Evolutionary conservation across 192 early-diverging fungal genomes (phyloP), one percentile per base, ranked within the genome.

Genomic region (Martensiomyces pterosporus): DNA sequence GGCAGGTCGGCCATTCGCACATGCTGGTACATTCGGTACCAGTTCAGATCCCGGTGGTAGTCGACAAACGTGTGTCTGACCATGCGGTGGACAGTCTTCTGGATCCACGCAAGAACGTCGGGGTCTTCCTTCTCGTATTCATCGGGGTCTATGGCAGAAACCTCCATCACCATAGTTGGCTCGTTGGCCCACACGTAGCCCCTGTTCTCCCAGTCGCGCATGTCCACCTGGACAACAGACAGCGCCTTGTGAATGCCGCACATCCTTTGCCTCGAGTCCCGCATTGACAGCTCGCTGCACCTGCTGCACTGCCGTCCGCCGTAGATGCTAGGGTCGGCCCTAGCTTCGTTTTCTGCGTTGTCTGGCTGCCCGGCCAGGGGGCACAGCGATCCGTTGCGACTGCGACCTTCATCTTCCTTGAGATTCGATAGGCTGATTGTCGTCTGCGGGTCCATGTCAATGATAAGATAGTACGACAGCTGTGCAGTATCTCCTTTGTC

Each of bases 181-280:
- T 64, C 59, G 29, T 25, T 55, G 13, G 60, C 60, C 71, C 71
- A 75, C 52, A 75, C 71, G 22, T 67, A 52, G 39, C 71, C 71
- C 40, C 55, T 58, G 56, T 52, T 75, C 47, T 67, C 71, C 71
- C 71, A 75, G 52, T 75, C 71, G 15, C 71, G 71, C 71, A 75
- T 75, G 44, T 75, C 71, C 5, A 67, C 52, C 19, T 47, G 55
- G 13, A 61, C 48, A n/a, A 47, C 43, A 17, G 40, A 26, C n/a
- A 74, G 24, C 8, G 57, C 58, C 55, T 49, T 53, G 53, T 74
- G 70, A 15, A 66, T 52, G 2, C 63, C 55, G 13, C 70, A 74
- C 23, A 60, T 16, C 29, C 26, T 50, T 22, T 38, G 24, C 1
- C 21, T 24, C 4, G 55, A 54, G 14, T 42, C 40, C 5, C 37